Conservation (phyloP, 192 early-diverging fungal genomes). For the Helicostylum pulchrum region DNA sequence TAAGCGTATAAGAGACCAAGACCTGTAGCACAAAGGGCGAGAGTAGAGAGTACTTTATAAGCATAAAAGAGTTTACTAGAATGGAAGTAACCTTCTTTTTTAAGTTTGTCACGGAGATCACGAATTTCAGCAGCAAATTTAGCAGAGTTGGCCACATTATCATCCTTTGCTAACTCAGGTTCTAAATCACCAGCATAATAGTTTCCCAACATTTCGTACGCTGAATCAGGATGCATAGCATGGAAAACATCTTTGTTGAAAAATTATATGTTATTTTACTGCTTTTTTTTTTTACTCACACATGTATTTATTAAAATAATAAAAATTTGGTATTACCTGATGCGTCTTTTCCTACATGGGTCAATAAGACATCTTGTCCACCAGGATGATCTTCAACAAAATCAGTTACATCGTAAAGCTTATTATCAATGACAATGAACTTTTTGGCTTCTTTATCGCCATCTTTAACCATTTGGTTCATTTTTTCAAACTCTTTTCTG, state of each 20-base stretch:
- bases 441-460: slow-evolving; percentile 40
- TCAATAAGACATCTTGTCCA: slow-evolving; percentile 64
- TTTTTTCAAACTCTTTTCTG: slow-evolving; percentile 20
- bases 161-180: not conserved
- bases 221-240: slow-evolving; percentile 68
- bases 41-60: slow-evolving; percentile 54
- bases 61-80: slow-evolving; percentile 70
- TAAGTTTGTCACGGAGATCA: slow-evolving; percentile 50
- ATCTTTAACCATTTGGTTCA: slow-evolving; percentile 24
- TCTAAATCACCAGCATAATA: slow-evolving; percentile 73
- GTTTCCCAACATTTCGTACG: slow-evolving; percentile 65
- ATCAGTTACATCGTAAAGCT: slow-evolving; percentile 78
- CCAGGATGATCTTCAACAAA: slow-evolving; percentile 78
- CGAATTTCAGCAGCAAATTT: slow-evolving; percentile 63
- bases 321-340: slow-evolving; percentile 41
- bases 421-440: slow-evolving; percentile 71
- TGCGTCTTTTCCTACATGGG: slow-evolving; percentile 72
- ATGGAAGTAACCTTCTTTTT: slow-evolving; percentile 56
- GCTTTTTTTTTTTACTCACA: not conserved
- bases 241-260: slow-evolving; percentile 64
- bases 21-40: slow-evolving; percentile 48
- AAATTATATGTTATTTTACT: not conserved
- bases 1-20: slow-evolving; percentile 47
- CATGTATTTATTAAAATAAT: no score
- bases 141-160: slow-evolving; percentile 38